Percentiles rank a stretch among this genome's conserved stretches.
Conservation (phyloP, 2,329 filamentous ascomycete species). For the Sporothrix brasiliensis region DNA sequence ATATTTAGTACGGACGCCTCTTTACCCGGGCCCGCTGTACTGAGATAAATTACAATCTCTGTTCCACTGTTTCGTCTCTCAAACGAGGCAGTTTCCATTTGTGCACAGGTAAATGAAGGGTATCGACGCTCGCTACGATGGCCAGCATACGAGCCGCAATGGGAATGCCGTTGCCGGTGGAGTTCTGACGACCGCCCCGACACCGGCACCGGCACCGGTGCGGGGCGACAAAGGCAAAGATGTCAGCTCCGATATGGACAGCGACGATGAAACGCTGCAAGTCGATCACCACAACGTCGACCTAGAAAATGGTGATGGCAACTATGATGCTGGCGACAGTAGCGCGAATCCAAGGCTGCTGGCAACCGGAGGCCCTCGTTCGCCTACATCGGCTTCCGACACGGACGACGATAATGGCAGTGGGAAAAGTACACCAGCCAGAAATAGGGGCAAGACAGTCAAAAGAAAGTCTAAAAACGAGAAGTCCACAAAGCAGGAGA, state of each 20-base stretch:
- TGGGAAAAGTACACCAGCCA: not conserved
- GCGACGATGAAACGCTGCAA: slow-evolving; percentile 7
- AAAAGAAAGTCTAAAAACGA: not conserved
- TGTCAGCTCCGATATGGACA: slow-evolving; percentile 12
- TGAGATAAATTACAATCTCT: not conserved
- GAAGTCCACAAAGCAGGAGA: slow-evolving; percentile 1
- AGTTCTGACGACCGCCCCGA: not conserved
- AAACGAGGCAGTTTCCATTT: not conserved
- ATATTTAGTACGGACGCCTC: not conserved
- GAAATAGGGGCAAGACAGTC: slow-evolving; percentile 1
- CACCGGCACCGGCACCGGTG: not conserved
- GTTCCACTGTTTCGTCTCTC: not conserved
- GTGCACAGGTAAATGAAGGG: slow-evolving; percentile 19
- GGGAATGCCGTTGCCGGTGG: not conserved
- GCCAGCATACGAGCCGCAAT: not conserved
- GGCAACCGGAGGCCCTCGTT: not conserved
- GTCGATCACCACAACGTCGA: not conserved
- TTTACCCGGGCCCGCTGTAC: not conserved
- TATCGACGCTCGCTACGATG: not conserved
- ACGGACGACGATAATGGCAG: slow-evolving; percentile 1
- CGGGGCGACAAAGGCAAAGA: slow-evolving; percentile 21
- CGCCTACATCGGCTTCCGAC: not conserved
- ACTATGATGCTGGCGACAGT: slow-evolving; percentile 8
- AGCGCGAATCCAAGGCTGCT: slow-evolving; percentile 25
- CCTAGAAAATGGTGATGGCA: slow-evolving; percentile 20